A percentile compares a stretch with the other conserved stretches of the same genome.
These are phyloP conservation scores for Populus deltoides DNA, from an alignment of 345 rosid genomes.

Conservation along the genomic window DNA sequence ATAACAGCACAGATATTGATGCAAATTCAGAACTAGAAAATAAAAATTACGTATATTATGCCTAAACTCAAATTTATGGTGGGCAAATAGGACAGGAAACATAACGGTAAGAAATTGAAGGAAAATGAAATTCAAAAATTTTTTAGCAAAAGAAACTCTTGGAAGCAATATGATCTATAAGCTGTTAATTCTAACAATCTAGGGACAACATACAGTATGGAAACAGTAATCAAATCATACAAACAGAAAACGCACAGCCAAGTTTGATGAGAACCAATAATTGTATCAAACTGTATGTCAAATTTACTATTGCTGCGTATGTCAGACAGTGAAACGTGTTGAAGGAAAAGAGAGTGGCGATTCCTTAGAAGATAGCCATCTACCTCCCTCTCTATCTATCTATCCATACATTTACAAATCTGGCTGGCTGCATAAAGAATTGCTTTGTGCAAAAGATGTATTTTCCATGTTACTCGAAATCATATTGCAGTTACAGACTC, in stretches of 20 bases:
- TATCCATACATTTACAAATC: not conserved
- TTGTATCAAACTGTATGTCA: not conserved
- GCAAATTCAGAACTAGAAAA: not conserved
- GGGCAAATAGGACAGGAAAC: not conserved
- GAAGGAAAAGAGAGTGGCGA: not conserved
- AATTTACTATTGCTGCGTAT: not conserved
- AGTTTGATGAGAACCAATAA: not conserved
- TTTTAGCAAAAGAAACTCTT: not conserved
- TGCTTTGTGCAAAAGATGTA: not conserved
- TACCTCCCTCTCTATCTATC: too few species aligned
- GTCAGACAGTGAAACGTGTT: not conserved
- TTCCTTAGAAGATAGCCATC: not conserved
- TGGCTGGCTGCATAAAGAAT: not conserved
- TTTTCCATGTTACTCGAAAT: not conserved
- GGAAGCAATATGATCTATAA: not conserved
- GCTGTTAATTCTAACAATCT: not conserved
- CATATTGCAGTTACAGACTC: not conserved
- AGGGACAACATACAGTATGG: not conserved
- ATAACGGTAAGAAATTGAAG: not conserved
- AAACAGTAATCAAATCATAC: not conserved
- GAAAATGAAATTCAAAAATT: not conserved
- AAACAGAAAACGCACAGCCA: not conserved
- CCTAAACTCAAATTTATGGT: not conserved
- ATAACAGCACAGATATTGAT: conserved; percentile 4
- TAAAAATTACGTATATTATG: not conserved